phyloP scores from a whole-genome alignment of 495 filamentous ascomycete species.

The Neurospora hispaniola region DNA sequence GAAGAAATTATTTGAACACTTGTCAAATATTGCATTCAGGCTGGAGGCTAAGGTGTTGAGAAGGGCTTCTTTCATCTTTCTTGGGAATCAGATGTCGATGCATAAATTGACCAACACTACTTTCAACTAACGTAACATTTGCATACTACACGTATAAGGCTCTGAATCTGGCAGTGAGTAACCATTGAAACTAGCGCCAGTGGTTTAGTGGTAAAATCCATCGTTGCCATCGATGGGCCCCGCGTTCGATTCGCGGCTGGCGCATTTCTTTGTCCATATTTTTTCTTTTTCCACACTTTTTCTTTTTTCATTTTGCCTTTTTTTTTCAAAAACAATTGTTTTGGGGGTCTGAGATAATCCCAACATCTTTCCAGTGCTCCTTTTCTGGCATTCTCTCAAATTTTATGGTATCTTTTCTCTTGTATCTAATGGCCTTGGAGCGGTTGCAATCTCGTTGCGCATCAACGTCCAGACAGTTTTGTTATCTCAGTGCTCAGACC shows the following conservation, averaged over 20 bases:
- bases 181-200: slow-evolving; percentile 12
- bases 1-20: no score
- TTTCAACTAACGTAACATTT: no score
- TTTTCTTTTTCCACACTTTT: no score
- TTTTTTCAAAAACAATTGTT: background rate
- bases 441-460: background rate
- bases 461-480: background rate
- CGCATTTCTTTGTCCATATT: slow-evolving; percentile 14
- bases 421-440: background rate
- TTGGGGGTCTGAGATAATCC: background rate
- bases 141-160: no score
- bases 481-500: no score
- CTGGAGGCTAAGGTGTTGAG: no score
- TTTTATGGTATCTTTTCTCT: background rate
- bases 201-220: slow-evolving; percentile 46
- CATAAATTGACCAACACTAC: background rate
- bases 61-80: no score
- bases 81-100: background rate
- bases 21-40: no score
- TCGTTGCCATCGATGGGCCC: slow-evolving; percentile 45
- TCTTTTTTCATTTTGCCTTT: no score
- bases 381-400: background rate
- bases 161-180: no score
- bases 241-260: slow-evolving; percentile 41
- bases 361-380: background rate